These are phyloP conservation scores for Trichoderma asperellum DNA, from an alignment of 2,329 filamentous ascomycete genomes.

Conservation along the genomic window DNA sequence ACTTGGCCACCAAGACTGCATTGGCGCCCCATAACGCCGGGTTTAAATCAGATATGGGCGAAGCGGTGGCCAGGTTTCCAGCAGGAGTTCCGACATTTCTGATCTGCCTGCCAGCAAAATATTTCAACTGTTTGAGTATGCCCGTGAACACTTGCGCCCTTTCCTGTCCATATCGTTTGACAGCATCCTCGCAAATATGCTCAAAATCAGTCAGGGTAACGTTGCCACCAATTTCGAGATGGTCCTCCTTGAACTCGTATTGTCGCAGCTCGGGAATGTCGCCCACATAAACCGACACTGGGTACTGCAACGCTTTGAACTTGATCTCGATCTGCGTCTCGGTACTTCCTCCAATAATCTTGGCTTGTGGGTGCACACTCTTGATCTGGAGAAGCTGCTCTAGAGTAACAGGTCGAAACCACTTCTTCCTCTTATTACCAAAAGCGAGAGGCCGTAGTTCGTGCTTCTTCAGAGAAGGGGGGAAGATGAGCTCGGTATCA, in stretches of 20 bases:
- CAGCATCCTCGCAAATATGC: slow-evolving; percentile 76
- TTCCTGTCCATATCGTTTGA: slow-evolving; percentile 73
- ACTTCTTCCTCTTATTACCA: slow-evolving; percentile 92
- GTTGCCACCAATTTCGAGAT: slow-evolving; percentile 92
- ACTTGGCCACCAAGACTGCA: slow-evolving; percentile 79
- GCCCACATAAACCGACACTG: slow-evolving; percentile 86
- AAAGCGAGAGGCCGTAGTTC: slow-evolving; percentile 81
- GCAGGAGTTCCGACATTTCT: slow-evolving; percentile 97
- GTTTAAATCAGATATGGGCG: slow-evolving; percentile 94
- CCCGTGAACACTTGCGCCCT: slow-evolving; percentile 83
- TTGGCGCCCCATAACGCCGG: slow-evolving; percentile 90
- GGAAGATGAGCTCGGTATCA: slow-evolving; percentile 94
- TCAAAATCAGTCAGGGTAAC: slow-evolving; percentile 91
- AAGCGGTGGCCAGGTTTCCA: slow-evolving; percentile 91
- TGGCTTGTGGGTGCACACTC: slow-evolving; percentile 78
- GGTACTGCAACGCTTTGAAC: slow-evolving; percentile 93
- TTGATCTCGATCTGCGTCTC: slow-evolving; percentile 99
- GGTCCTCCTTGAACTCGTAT: slow-evolving; percentile 76
- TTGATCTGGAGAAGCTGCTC: slow-evolving; percentile 93
- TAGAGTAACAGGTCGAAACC: slow-evolving; percentile 87
- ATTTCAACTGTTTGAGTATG: slow-evolving; percentile 90
- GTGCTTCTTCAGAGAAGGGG: slow-evolving; percentile 80
- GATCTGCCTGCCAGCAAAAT: slow-evolving; percentile 94
- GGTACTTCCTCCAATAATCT: slow-evolving; percentile 93
- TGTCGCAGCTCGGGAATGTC: slow-evolving; percentile 89